Evolutionary conservation across 1,284 basidiomycete species (phyloP).

Genomic region (Neonothopanus nambi): DNA sequence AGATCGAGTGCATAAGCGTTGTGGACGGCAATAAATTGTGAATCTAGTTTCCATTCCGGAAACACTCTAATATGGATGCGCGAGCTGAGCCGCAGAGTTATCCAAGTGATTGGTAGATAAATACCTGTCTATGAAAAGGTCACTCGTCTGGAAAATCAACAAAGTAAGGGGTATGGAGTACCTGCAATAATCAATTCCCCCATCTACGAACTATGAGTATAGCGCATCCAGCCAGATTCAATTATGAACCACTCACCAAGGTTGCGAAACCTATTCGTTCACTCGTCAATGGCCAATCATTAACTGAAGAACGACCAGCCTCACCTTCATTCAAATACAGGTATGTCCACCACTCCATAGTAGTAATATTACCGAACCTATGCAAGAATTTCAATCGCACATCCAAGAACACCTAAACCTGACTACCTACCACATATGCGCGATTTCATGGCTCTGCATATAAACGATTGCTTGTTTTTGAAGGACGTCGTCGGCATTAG

Average conservation of each 20-base stretch:
- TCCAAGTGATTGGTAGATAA: constrained; percentile 16
- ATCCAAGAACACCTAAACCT: constrained; percentile 8
- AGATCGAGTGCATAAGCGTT: constrained; percentile 72
- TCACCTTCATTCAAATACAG: constrained; percentile 81
- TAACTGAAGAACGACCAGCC: constrained; percentile 1
- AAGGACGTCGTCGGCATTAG: constrained; percentile 70
- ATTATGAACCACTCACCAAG: constrained; percentile 47
- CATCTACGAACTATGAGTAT: constrained; percentile 50
- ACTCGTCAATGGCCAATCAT: constrained; percentile 16
- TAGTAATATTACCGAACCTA: constrained; percentile 90
- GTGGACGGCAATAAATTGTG: constrained; percentile 66
- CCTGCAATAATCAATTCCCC: constrained; percentile 91
- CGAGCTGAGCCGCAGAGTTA: neutral
- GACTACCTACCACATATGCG: constrained; percentile 74
- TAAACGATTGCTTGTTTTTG: constrained; percentile 82
- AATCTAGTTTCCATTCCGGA: constrained; percentile 77
- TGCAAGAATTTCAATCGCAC: constrained; percentile 6
- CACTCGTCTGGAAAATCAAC: constrained; percentile 6
- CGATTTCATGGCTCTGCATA: constrained; percentile 83
- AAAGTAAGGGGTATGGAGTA: constrained; percentile 29
- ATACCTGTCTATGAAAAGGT: constrained; percentile 45
- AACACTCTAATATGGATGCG: constrained; percentile 53
- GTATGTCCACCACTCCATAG: constrained; percentile 95
- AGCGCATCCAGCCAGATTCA: neutral
- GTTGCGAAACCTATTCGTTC: constrained; percentile 77